Base-by-base conservation (phyloP, 1,284 basidiomycete species). In the Trametes sp. region DNA sequence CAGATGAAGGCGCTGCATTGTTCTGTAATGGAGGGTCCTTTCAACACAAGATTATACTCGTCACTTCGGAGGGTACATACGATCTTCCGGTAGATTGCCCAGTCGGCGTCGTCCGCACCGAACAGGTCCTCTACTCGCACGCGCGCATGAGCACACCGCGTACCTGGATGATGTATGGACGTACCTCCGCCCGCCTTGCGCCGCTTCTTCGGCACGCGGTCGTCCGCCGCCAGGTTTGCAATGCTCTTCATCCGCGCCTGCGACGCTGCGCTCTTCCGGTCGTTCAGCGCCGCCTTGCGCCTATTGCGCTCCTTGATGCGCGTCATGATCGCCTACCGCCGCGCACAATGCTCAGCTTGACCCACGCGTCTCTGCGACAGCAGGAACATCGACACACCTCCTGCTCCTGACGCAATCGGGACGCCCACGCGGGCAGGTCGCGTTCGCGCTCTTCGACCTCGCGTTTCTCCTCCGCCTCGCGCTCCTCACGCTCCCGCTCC, bases 231-330 rank as follows among this genome's bases (percentile, higher is more conserved):
- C 23, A 99, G 81, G 42, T 88, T 92, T 0, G 98, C 95, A 51
- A 99, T 98, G 66, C 86, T 95, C 80, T 98, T 98, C 97, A 99
- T 99, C 66, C 97, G 81, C 52, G 94, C 95, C 77, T 99, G 98
- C 0, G 96, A 92, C 5, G 95, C 96, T 3, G 96, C 92, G 68
- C 94, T 97, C 80, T 99, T 99, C 46, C 98, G 80, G 56, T 89
- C 96, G 19, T 86, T 90, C 50, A 99, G 79, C 50, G 96, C 95
- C 7, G 92, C 93, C 71, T 89, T 92, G 51, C 90, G 82, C 69
- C 94, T 84, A 57, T 88, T 89, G 44, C 97, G 84, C 44, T 95
- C 94, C 72, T 93, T 94, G 76, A 99, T 94, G 61, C 91, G 88
- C 36, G 77, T 83, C 80, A 99, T 95, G 36, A 96, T 79, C 5